These are phyloP conservation scores for Puccinia sorghi DNA, from an alignment of 1,284 basidiomycete genomes.

Conservation along the genomic window DNA sequence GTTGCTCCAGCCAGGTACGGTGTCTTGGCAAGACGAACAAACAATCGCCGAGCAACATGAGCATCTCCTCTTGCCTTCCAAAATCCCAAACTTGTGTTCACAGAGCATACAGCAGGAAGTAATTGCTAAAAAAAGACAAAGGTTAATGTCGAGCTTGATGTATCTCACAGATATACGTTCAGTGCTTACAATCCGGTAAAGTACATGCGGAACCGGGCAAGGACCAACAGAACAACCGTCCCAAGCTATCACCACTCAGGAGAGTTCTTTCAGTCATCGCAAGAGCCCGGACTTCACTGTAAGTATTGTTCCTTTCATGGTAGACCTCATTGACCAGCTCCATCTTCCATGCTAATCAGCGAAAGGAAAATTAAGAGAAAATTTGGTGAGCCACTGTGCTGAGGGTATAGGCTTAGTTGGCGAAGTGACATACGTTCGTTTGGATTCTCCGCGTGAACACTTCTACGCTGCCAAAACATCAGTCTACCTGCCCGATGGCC, in stretches of 20 bases:
- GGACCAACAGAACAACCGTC: slow-evolving; percentile 56
- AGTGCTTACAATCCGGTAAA: slow-evolving; percentile 51
- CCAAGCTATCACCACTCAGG: slow-evolving; percentile 55
- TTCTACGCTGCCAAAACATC: slow-evolving; percentile 55
- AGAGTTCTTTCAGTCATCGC: slow-evolving; percentile 42
- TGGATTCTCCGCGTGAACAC: slow-evolving; percentile 51
- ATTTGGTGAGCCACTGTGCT: slow-evolving; percentile 9
- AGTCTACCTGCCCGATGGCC: slow-evolving; percentile 56
- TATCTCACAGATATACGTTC: neutral
- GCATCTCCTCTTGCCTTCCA: slow-evolving; percentile 39
- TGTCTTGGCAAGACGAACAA: slow-evolving; percentile 46
- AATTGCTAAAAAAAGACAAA: slow-evolving; percentile 16
- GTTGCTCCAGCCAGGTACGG: slow-evolving; percentile 16
- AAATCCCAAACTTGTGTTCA: slow-evolving; percentile 41
- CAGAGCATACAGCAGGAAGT: slow-evolving; percentile 41
- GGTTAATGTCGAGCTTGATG: neutral
- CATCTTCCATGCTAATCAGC: slow-evolving; percentile 47
- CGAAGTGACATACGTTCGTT: slow-evolving; percentile 26
- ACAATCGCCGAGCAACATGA: slow-evolving; percentile 37
- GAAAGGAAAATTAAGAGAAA: neutral
- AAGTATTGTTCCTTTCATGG: slow-evolving; percentile 1
- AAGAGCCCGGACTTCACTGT: slow-evolving; percentile 11
- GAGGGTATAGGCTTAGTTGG: slow-evolving; percentile 42
- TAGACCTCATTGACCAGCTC: slow-evolving; percentile 24
- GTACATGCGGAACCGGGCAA: slow-evolving; percentile 55